Evolutionary conservation across 441 rosid genomes (phyloP).

Genomic region (Populus hybrid): DNA sequence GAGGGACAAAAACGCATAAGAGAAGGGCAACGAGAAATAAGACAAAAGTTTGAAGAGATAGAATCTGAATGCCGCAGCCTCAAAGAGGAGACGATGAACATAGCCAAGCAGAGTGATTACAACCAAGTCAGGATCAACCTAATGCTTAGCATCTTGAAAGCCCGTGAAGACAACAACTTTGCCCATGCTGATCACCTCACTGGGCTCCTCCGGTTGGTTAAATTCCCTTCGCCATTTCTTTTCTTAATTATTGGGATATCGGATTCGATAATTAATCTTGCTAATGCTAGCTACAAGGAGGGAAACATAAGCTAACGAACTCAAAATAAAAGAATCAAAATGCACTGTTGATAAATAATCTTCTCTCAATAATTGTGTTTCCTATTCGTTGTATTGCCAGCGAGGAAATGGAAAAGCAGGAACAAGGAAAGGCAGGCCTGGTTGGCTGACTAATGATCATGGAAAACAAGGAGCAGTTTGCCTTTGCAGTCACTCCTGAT

Average conservation of each 20-base stretch:
- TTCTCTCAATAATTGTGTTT: too few relatives aligned
- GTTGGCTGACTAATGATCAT: neutral
- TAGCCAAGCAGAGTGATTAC: neutral
- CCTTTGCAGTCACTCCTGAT: neutral
- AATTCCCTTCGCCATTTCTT: neutral
- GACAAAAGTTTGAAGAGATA: neutral
- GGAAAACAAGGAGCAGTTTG: neutral
- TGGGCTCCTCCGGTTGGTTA: neutral
- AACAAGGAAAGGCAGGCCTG: neutral
- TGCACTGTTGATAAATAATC: neutral
- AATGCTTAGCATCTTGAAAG: neutral
- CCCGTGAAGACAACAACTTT: neutral
- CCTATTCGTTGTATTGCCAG: neutral
- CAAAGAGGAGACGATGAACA: neutral
- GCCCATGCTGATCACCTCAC: neutral
- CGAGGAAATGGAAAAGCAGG: neutral
- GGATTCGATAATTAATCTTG: neutral
- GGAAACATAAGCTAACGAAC: too few relatives aligned
- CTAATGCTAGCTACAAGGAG: too few relatives aligned
- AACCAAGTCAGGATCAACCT: neutral
- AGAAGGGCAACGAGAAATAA: neutral
- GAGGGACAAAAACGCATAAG: neutral
- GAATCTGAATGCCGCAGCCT: neutral
- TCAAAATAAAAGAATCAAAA: too few relatives aligned
- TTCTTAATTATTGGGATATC: neutral